phyloP scores from a whole-genome alignment of 106 monocot species.

The Triglochin maritima region DNA sequence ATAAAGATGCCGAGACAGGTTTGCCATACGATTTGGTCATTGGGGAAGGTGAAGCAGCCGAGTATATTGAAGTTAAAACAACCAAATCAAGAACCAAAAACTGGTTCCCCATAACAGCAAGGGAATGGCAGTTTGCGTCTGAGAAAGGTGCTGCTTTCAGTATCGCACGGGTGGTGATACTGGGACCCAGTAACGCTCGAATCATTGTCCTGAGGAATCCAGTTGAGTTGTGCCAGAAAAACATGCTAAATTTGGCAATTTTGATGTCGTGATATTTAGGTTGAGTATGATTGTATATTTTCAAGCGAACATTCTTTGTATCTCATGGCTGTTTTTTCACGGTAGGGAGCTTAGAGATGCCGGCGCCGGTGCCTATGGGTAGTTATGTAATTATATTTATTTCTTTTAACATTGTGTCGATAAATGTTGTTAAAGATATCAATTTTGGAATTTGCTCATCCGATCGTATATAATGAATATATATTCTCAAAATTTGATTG shows the following conservation, averaged over 20 bases:
- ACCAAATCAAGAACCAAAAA: constrained; percentile 57
- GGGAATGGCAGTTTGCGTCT: constrained; percentile 82
- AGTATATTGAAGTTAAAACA: constrained; percentile 86
- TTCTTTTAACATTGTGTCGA: too few relatives aligned
- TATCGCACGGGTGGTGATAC: constrained; percentile 55
- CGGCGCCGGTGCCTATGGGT: too few relatives aligned
- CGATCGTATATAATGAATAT: too few relatives aligned
- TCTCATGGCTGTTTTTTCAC: background rate
- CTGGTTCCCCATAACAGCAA: constrained; percentile 61
- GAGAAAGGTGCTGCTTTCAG: constrained; percentile 66
- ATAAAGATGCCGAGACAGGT: constrained; percentile 66
- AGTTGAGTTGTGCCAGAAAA: constrained; percentile 45
- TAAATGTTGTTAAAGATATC: too few relatives aligned
- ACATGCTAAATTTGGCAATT: constrained; percentile 46
- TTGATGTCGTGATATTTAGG: constrained; percentile 31
- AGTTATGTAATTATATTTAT: too few relatives aligned
- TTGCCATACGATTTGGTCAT: constrained; percentile 77
- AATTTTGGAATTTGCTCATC: too few relatives aligned
- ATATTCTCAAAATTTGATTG: too few relatives aligned
- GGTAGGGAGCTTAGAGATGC: background rate
- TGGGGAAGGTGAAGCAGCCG: constrained; percentile 20
- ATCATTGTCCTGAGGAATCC: constrained; percentile 67
- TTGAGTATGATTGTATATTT: background rate
- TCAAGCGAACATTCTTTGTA: too few relatives aligned
- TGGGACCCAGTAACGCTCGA: constrained; percentile 32